Conservation (phyloP, 2,329 filamentous ascomycete genomes). For the Aspergillus sp. region DNA sequence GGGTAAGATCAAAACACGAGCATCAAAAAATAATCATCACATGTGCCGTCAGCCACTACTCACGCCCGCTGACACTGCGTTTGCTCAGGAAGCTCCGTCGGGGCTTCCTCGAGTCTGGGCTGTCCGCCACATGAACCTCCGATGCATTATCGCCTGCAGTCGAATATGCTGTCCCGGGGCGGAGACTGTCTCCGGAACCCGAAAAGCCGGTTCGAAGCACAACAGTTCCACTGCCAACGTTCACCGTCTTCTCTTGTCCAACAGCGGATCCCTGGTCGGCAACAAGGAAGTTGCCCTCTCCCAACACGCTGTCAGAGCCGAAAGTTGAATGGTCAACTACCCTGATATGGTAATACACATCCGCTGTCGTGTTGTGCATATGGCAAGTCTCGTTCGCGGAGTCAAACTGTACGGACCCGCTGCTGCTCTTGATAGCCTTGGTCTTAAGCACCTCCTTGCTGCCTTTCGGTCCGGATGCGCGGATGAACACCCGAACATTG, state of each 20-base stretch:
- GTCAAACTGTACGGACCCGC: constrained; percentile 68
- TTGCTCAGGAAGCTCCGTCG: constrained; percentile 50
- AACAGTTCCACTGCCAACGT: constrained; percentile 71
- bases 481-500: constrained; percentile 76
- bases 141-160: constrained; percentile 27
- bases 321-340: constrained; percentile 86
- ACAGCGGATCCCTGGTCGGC: constrained; percentile 69
- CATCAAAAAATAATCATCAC: constrained; percentile 1
- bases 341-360: constrained; percentile 80
- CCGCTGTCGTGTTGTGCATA: constrained; percentile 68
- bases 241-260: constrained; percentile 70
- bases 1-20: constrained; percentile 7
- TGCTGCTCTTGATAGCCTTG: constrained; percentile 74
- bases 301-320: constrained; percentile 77
- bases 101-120: constrained; percentile 43
- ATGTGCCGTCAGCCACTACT: background rate
- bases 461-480: constrained; percentile 65
- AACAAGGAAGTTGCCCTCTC: constrained; percentile 87
- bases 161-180: constrained; percentile 39
- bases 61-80: constrained; percentile 38
- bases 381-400: constrained; percentile 70
- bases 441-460: constrained; percentile 85
- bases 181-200: constrained; percentile 45
- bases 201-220: constrained; percentile 72
- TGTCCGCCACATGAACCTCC: constrained; percentile 29